Evolutionary conservation across 495 filamentous ascomycete species (phyloP).

Genomic region (Penicillium psychrofluorescens): DNA sequence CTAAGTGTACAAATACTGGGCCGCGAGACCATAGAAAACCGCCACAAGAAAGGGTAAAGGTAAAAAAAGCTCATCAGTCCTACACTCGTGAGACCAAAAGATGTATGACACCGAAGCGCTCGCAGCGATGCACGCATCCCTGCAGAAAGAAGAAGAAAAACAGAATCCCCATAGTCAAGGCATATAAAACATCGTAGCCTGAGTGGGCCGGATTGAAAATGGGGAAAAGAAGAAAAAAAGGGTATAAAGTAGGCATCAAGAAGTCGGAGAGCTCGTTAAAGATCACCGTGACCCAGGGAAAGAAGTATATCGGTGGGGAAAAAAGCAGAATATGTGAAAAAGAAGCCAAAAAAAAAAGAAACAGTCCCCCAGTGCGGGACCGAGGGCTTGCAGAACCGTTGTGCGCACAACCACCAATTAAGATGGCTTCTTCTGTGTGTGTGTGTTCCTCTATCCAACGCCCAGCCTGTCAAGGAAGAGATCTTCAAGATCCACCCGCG

Average conservation of each 20-base stretch:
- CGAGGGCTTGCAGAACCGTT: too few relatives aligned
- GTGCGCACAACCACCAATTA: background rate
- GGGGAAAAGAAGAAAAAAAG: slow-evolving; percentile 9
- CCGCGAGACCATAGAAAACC: too few relatives aligned
- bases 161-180: background rate
- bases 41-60: background rate
- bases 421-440: background rate
- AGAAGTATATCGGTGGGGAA: slow-evolving; percentile 9
- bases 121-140: slow-evolving; percentile 6
- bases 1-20: too few relatives aligned
- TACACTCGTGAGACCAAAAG: slow-evolving; percentile 4
- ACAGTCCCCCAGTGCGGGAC: too few relatives aligned
- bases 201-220: too few relatives aligned
- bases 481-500: slow-evolving; percentile 10
- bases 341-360: background rate
- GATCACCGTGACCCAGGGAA: slow-evolving; percentile 10
- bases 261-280: slow-evolving; percentile 19
- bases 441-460: background rate
- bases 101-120: slow-evolving; percentile 2
- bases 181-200: too few relatives aligned
- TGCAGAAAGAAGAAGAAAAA: slow-evolving; percentile 7
- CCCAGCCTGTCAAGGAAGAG: background rate
- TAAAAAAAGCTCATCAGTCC: slow-evolving; percentile 4
- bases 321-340: slow-evolving; percentile 1
- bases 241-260: slow-evolving; percentile 19